A percentile compares a stretch with the other conserved stretches of the same genome.
Evolutionary conservation across 129 eudicot genomes (phyloP).

Genomic region (Deinandra increscens): DNA sequence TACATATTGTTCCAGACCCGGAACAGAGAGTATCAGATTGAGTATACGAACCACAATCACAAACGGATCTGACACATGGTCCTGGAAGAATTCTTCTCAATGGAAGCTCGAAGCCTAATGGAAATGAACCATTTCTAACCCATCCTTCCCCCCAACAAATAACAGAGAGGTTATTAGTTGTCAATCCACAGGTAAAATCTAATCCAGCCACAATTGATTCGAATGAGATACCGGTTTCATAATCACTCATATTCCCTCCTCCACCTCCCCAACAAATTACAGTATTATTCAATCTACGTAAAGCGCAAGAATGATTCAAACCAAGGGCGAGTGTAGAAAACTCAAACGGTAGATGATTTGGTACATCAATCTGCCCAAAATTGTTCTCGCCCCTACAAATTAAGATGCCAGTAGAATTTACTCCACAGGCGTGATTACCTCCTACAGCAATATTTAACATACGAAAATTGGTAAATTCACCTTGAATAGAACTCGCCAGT

Average conservation of each 20-base stretch:
- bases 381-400: constrained; percentile 62
- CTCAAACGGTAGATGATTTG: constrained; percentile 38
- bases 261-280: constrained; percentile 94
- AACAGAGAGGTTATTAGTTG: constrained; percentile 57
- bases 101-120: constrained; percentile 48
- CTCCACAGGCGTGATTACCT: constrained; percentile 71
- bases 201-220: constrained; percentile 76
- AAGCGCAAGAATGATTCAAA: constrained; percentile 60
- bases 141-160: constrained; percentile 98
- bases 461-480: constrained; percentile 33
- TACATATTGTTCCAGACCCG: no score
- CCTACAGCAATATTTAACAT: constrained; percentile 66
- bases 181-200: constrained; percentile 84
- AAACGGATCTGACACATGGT: constrained; percentile 60
- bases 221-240: constrained; percentile 42
- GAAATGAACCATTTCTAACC: constrained; percentile 40
- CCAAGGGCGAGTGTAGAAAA: constrained; percentile 62
- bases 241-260: constrained; percentile 40
- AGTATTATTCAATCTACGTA: constrained; percentile 40
- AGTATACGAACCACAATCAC: constrained; percentile 50
- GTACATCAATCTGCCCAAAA: constrained; percentile 47
- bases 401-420: constrained; percentile 44
- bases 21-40: no score
- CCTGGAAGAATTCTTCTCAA: constrained; percentile 71
- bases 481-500: constrained; percentile 35